Evolutionary conservation across 2,329 filamentous ascomycete species (phyloP).

Genomic region (Uncinocarpus reesii): DNA sequence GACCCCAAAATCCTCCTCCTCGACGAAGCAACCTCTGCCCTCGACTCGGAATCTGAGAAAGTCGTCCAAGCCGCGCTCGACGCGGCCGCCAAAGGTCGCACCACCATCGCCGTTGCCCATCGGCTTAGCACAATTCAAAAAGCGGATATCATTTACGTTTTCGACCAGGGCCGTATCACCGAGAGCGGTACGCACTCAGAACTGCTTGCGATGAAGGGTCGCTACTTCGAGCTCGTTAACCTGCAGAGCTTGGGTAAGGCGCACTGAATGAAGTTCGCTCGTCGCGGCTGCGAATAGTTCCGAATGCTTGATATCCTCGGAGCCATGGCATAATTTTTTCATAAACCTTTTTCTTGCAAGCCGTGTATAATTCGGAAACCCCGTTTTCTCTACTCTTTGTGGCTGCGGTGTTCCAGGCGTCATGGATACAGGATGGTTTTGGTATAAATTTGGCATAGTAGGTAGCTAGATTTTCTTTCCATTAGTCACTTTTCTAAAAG

Average conservation of each 20-base stretch:
- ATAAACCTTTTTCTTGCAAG: not conserved
- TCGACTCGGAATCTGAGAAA: conserved; percentile 43
- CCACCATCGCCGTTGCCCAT: conserved; percentile 91
- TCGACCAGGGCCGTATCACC: conserved; percentile 76
- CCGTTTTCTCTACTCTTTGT: not conserved
- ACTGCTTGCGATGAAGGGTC: conserved; percentile 57
- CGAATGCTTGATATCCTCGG: not conserved
- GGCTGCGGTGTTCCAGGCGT: too few species aligned
- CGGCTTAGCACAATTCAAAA: conserved; percentile 86
- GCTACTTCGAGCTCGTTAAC: conserved; percentile 70
- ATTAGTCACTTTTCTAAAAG: too few species aligned
- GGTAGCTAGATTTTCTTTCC: not conserved
- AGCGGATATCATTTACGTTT: conserved; percentile 92
- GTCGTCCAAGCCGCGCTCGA: conserved; percentile 62
- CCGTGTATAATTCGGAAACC: not conserved
- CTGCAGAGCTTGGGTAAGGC: conserved; percentile 57
- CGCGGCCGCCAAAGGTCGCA: conserved; percentile 69
- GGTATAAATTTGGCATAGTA: not conserved
- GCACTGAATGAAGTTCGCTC: not conserved
- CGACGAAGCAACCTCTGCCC: conserved; percentile 59
- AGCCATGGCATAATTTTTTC: not conserved
- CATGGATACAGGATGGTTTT: too few species aligned
- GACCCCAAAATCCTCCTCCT: conserved; percentile 78
- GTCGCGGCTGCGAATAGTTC: not conserved
- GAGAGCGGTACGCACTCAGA: conserved; percentile 73